These are phyloP conservation scores for Seiridium cupressi DNA, from an alignment of 2,329 filamentous ascomycete genomes.

Conservation along the genomic window DNA sequence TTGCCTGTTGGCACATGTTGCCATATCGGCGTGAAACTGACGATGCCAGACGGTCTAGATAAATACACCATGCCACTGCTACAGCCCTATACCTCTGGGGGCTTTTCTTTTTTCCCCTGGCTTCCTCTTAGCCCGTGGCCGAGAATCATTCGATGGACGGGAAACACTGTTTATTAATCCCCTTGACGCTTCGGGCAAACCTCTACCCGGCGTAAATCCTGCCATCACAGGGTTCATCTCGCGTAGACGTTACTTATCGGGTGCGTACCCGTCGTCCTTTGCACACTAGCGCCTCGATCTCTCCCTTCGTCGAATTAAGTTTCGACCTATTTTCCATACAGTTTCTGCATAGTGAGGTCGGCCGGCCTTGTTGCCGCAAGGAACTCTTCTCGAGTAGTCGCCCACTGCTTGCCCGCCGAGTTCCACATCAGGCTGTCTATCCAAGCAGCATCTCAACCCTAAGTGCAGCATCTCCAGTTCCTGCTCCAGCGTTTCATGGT, in stretches of 20 bases:
- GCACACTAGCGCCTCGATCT: neutral
- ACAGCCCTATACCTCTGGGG: too few relatives aligned
- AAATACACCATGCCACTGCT: too few relatives aligned
- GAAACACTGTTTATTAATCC: neutral
- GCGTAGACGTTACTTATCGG: neutral
- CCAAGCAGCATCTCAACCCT: neutral
- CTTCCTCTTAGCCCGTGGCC: neutral
- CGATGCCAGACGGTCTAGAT: too few relatives aligned
- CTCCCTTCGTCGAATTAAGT: conserved; percentile 2
- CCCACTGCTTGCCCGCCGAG: neutral
- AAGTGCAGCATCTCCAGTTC: neutral
- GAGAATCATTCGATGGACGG: neutral
- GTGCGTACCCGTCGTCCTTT: neutral
- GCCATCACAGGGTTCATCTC: neutral
- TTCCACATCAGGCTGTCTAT: neutral
- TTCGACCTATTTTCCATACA: conserved; percentile 7
- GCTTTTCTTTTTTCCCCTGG: too few relatives aligned
- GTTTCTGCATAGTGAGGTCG: conserved; percentile 4
- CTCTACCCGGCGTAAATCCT: neutral
- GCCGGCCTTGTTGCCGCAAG: neutral
- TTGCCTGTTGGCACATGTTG: too few relatives aligned
- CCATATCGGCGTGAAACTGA: too few relatives aligned
- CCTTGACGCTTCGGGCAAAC: neutral
- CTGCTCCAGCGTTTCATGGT: neutral
- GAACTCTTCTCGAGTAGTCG: neutral